Evolutionary conservation across 768 basidiomycete genomes (phyloP), one percentile per base, ranked within the genome.

Genomic region (Rhodotorula graminis): DNA sequence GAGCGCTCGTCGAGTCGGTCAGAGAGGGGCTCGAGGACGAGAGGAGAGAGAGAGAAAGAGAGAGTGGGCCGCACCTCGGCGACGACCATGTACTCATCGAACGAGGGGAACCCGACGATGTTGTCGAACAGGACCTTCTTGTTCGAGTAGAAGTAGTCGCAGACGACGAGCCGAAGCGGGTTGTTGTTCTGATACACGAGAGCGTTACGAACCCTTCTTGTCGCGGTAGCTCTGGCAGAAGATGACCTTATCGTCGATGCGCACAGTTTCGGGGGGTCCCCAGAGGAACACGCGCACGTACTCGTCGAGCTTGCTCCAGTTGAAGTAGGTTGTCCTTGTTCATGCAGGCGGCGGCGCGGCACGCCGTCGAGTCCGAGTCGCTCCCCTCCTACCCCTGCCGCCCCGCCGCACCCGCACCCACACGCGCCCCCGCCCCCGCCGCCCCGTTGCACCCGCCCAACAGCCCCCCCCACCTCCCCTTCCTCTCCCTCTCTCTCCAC

Each of bases 41-140:
- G 29, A 31, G 58, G 63, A 40, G 16, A 29, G 44, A 14, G 44
- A 46, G 44, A 55, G 37, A 31, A 5, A 44, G 29, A 53, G 66
- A 50, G 16, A 21, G 47, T n/a, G 31, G 23, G 67, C n/a, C 88
- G 64, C 55, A 96, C 92, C 85, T 93, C 89, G 33, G 95, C 96
- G 44, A 97, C 95, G 58, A 98, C 88, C 80, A 98, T 84, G 80
- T 90, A 99, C 83, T 99, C 92, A 0, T 92, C 92, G 81, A 99
- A 99, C 82, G 93, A 93, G 0, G 96, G 89, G 82, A 94, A 97
- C 14, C 96, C 96, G 75, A 93, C 92, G 65, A 99, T 88, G 56
- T 87, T 84, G 59, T 91, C 87, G 78, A 98, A 99, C 31, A 96
- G 80, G 79, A 86, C 90, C 72, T 83, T 87, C 84, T 87, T 89